Base-by-base conservation (phyloP, 495 filamentous ascomycete genomes). In the Aspergillus saccharolyticus region DNA sequence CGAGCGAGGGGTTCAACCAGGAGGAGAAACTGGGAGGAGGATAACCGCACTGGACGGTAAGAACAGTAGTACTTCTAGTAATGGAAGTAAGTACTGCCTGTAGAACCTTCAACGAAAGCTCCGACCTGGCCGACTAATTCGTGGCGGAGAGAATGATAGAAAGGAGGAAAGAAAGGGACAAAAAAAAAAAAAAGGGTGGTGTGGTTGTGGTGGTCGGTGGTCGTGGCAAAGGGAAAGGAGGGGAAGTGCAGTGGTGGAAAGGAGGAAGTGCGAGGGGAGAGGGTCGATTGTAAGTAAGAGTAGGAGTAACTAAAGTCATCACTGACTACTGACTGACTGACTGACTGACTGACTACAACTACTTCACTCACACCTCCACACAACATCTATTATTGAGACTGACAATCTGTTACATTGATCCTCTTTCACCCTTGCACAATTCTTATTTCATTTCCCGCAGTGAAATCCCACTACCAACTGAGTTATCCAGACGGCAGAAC, bases 171-270 rank as follows among this genome's bases (percentile, higher is more conserved):
- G n/a, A n/a, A n/a, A n/a, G n/a, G n/a, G n/a, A n/a, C n/a, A n/a
- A n/a, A n/a, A n/a, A n/a, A n/a, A n/a, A n/a, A n/a, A n/a, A n/a
- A n/a, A n/a, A n/a, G n/a, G n/a, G n/a, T n/a, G n/a, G n/a, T 28
- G 18, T 49, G 22, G 47, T 28, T 17, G 10, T 50, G 52, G 45
- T 50, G 57, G 39, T 33, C 17, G 25, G 24, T 22, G 44, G 28
- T 33, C 17, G 47, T 63, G 62, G 50, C 56, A 33, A 61, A 61
- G 58, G 61, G 47, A 50, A 50, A 58, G 60, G 53, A 54, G 57
- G 25, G 48, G 25, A 42, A 55, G 24, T 28, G 25, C 25, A 28
- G 25, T 28, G 25, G 25, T 28, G 42, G 21, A 56, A 49, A 52
- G 20, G 16, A 58, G 20, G 51, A 39, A 12, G 42, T n/a, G n/a